Evolutionary conservation across 1,284 basidiomycete genomes (phyloP), one percentile per base, ranked within the genome.

Genomic region (Psilocybe mexicana): DNA sequence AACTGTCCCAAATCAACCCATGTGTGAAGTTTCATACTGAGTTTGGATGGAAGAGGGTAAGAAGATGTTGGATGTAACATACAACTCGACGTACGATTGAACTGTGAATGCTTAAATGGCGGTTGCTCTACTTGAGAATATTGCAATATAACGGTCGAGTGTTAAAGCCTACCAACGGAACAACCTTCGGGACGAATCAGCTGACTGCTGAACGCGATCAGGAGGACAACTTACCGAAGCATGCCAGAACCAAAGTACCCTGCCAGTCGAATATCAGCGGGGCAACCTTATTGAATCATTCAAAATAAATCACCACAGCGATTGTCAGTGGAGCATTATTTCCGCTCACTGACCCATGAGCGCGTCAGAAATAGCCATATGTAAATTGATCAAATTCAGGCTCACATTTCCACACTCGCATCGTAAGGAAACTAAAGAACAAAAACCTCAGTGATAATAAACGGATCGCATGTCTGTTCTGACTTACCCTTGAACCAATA

Each of bases 371-470:
- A 26, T 18, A 6, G 5, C n/a, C 33, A 2, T 12, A 43, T 35
- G 30, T 8, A 28, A 24, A 43, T 30, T n/a, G 14, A 47, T 48
- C 6, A 30, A 18, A n/a, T 24, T 52, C 8, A 14, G 36, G 71
- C 80, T 64, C 65, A 83, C 82, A 67, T 58, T 76, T 78, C 78
- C 79, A 84, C n/a, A 83, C 79, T 23, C 83, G 76, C 58, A 79
- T 63, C 24, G 78, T 74, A 61, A 83, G 72, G 66, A 83, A 85
- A 40, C 81, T 82, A 33, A 8, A 33, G 59, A 44, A 43, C 18
- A 36, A 38, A 40, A 30, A 10, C 14, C 51, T 18, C 18, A 57
- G 52, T 42, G 36, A 57, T 36, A 28, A 12, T 12, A 36, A n/a
- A 10, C 26, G 30, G 26, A 51, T 7, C 8, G 51, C n/a, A 10